A percentile compares a stretch with the other conserved stretches of the same genome.
These are phyloP conservation scores for Lagerstroemia fauriei DNA, from an alignment of 441 rosid genomes.

Conservation along the genomic window DNA sequence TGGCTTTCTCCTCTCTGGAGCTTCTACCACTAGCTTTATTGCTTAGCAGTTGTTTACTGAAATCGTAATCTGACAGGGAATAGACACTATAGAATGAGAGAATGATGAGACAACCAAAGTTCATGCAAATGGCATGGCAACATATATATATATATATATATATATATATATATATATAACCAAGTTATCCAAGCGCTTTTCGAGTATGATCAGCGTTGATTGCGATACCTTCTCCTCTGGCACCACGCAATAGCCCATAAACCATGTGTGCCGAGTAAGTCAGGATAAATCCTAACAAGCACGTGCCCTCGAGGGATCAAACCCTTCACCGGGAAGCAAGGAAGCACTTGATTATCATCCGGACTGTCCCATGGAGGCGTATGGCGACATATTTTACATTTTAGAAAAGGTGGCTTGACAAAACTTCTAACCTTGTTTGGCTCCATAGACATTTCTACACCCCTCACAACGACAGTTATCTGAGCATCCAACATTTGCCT, in stretches of 20 bases:
- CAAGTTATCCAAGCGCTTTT: no score
- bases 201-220: no score
- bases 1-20: conserved; percentile 29
- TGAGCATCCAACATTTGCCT: conserved; percentile 74
- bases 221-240: no score
- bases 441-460: conserved; percentile 58
- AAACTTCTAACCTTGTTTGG: conserved; percentile 49
- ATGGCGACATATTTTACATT: background rate
- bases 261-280: no score
- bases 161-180: no score
- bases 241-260: no score
- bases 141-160: no score
- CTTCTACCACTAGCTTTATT: conserved; percentile 27
- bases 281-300: no score
- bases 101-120: background rate
- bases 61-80: conserved; percentile 39
- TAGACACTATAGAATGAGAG: background rate
- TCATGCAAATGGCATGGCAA: background rate
- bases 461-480: conserved; percentile 66
- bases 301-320: no score
- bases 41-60: conserved; percentile 34
- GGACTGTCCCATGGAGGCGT: no score
- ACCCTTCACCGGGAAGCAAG: no score
- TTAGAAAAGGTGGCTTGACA: background rate
- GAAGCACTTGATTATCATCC: no score